Base-by-base conservation (phyloP, 805 yeast genomes). In the Kregervanrija pseudodelftensis region DNA sequence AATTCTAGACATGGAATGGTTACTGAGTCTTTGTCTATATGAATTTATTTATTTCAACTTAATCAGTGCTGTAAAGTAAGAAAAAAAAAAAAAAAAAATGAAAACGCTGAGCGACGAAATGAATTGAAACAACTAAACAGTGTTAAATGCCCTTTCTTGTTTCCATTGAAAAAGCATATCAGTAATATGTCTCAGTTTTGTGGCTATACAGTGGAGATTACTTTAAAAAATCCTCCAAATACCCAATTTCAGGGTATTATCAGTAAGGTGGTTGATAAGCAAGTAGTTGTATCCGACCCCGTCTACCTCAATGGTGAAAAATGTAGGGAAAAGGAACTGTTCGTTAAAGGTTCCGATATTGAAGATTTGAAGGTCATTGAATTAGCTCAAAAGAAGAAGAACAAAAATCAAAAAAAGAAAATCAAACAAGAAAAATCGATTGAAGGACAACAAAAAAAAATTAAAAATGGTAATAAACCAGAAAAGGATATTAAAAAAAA, bases 281-380 rank as follows among this genome's bases (percentile, higher is more conserved):
- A 51, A 15, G 39, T 62, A 4, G 50, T 43, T 43, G 66, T 56
- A 40, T 64, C 56, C 48, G 60, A 56, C 60, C 67, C 61, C 16
- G 64, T 51, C 49, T 60, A 53, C 60, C 58, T 45, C 36, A 50
- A 58, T 51, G 49, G 66, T 17, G 47, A 64, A 11, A 42, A 46
- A 12, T 22, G 49, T 5, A 55, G 56, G 3, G 40, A 51, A 7
- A 46, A 49, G 13, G 57, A 54, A 44, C 39, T 56, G 7, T 22
- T 46, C 5, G 47, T 65, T 35, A 37, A 61, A 49, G 76, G 77
- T 33, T 39, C 53, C 11, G 64, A 64, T 11, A 77, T 81, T 38
- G 59, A 67, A 4, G 85, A 80, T 54, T 63, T 81, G 59, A 74
- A 72, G 47, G 85, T 81, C 8, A 50, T 74, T 7, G 79, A 70